phyloP scores from a whole-genome alignment of 164 flowering plant species.

The Saururus chinensis region DNA sequence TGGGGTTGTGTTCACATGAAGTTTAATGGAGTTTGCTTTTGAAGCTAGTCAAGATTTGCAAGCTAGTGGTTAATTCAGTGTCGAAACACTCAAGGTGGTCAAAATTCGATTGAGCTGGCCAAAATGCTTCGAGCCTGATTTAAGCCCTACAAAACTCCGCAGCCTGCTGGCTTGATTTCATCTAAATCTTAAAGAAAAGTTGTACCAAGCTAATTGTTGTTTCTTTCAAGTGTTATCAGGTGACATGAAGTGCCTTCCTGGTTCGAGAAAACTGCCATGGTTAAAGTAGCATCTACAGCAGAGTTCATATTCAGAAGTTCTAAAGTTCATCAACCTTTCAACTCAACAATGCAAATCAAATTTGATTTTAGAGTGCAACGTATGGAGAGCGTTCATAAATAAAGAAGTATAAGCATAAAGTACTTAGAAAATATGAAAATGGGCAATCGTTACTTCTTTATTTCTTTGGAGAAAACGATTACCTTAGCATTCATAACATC shows the following conservation, averaged over 20 bases:
- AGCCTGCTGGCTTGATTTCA: background rate
- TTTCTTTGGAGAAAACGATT: constrained; percentile 3
- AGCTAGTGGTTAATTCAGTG: background rate
- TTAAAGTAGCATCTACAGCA: background rate
- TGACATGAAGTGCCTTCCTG: background rate
- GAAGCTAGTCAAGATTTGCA: background rate
- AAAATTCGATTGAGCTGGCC: background rate
- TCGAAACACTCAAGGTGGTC: background rate
- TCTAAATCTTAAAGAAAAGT: background rate
- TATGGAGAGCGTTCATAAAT: too few relatives aligned
- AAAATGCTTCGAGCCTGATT: background rate
- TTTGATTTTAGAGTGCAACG: too few relatives aligned
- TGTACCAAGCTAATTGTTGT: background rate
- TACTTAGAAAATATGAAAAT: background rate
- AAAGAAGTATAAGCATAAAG: background rate
- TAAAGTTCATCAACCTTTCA: background rate
- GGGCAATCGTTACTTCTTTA: background rate
- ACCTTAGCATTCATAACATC: constrained; percentile 30
- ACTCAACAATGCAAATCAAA: too few relatives aligned
- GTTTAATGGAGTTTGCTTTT: background rate
- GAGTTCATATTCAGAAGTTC: background rate
- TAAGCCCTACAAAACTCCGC: background rate
- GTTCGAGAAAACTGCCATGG: background rate
- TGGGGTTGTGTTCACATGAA: background rate
- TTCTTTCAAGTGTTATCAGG: background rate